Evolutionary conservation across 2,329 filamentous ascomycete species (phyloP), one percentile per base, ranked within the genome.

Genomic region (Dothistroma pini): DNA sequence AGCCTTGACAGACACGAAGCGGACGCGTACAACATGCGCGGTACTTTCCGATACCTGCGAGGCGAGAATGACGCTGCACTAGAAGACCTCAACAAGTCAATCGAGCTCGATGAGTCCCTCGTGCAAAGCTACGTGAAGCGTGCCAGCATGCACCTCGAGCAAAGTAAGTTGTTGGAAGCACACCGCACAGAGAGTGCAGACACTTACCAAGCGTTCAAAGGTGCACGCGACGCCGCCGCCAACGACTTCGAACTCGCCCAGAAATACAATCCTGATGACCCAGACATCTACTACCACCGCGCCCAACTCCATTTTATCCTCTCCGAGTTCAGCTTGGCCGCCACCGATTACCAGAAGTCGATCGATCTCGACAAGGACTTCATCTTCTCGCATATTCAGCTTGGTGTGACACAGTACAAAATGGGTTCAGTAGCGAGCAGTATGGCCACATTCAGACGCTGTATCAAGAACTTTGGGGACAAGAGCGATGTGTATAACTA

Each of bases 401-500:
- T 99, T 49, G 95, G 95, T 76, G 95, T 99, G 56, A 99, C 95
- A 54, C 95, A 99, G 79, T 99, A 99, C 83, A 99, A 99, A 87
- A 96, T 97, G 89, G 95, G 95, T 69, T 96, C 91, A 32, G 90
- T 99, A 61, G 95, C 95, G 8, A 97, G 93, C 9, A 96, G 93
- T 52, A 97, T 97, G 92, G 93, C 95, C 38, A 99, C 95, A 6
- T 97, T 99, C 87, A 87, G 93, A 70, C 86, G 93, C 66, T 96
- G 92, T 78, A 93, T 97, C 77, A 99, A 97, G 88, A 97, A 96
- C 80, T 99, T 99, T 74, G 90, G 92, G 73, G 90, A 93, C 75
- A 91, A 96, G 11, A 93, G 93, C 6, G 95, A 99, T 74, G 95
- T 97, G 47, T 99, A 97, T 84, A 99, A 99, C 84, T 99, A 99